A percentile compares a stretch with the other conserved stretches of the same genome.
Conservation (phyloP, 768 basidiomycete genomes). For the Mycena olivaceomarginata region DNA sequence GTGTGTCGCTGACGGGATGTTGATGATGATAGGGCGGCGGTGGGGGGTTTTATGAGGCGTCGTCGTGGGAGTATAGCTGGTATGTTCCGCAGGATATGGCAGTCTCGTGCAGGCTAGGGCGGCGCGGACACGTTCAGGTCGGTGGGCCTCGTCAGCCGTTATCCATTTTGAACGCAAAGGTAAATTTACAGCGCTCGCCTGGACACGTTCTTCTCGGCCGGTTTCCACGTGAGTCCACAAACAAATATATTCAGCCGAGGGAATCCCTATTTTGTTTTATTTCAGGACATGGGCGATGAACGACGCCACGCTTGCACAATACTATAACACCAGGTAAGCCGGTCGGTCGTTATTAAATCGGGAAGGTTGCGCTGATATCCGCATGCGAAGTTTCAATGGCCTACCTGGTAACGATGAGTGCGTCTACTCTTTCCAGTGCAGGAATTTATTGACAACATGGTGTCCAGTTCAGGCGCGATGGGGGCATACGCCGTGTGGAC, state of each 20-base stretch:
- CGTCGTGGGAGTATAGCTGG: conserved; percentile 43
- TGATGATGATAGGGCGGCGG: conserved; percentile 24
- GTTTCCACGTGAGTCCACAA: conserved; percentile 23
- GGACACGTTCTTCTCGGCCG: conserved; percentile 37
- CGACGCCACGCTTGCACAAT: conserved; percentile 28
- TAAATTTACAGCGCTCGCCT: conserved; percentile 34
- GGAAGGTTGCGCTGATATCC: neutral
- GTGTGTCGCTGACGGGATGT: neutral
- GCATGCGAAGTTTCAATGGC: conserved; percentile 19
- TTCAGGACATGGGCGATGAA: conserved; percentile 41
- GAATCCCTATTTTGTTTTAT: neutral
- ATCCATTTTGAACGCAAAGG: neutral
- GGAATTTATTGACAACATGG: conserved; percentile 31
- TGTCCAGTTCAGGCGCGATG: conserved; percentile 36
- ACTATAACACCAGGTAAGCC: conserved; percentile 38
- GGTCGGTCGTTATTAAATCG: neutral
- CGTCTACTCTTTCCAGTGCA: no score
- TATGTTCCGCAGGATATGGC: conserved; percentile 44
- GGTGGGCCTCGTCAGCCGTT: neutral
- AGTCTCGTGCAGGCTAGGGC: conserved; percentile 26
- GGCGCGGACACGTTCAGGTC: conserved; percentile 40
- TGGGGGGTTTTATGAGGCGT: conserved; percentile 44
- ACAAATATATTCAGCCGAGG: neutral
- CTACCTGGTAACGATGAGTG: conserved; percentile 40
- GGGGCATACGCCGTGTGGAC: conserved; percentile 43